Percentiles rank a stretch among this genome's conserved stretches.
Conservation (phyloP, 176 grass and related monocot species). For the Bolboschoenus planiculmis region DNA sequence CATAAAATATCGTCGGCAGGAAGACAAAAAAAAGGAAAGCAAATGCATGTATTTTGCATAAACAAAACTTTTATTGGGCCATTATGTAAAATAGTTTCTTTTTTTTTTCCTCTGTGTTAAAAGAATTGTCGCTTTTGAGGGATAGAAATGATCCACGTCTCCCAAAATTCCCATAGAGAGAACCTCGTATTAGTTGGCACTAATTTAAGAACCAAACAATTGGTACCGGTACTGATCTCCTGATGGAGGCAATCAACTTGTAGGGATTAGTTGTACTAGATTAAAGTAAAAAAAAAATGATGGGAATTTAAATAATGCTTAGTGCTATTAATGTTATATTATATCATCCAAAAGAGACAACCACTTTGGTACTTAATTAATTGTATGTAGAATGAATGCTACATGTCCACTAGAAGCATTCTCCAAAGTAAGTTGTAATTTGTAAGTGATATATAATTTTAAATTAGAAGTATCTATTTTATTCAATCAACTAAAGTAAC, state of each 20-base stretch:
- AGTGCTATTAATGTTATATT: not conserved
- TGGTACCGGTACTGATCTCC: not conserved
- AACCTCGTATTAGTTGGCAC: conserved; percentile 60
- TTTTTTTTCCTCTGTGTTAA: not conserved
- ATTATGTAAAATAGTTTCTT: not conserved
- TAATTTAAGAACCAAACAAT: not conserved
- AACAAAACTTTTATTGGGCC: not conserved
- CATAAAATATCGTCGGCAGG: not conserved
- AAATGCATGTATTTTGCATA: not conserved
- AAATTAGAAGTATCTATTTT: too few species aligned
- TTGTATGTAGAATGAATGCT: not conserved
- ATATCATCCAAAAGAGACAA: conserved; percentile 6
- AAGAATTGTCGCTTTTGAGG: conserved; percentile 39
- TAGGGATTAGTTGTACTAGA: not conserved
- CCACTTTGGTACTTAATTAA: not conserved
- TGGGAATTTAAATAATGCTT: not conserved
- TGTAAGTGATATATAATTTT: not conserved
- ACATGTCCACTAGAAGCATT: not conserved
- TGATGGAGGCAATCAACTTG: not conserved
- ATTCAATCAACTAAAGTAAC: not conserved
- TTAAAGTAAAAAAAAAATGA: not conserved
- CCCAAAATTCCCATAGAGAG: conserved; percentile 10
- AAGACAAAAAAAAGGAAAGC: not conserved
- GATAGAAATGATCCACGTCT: conserved; percentile 48
- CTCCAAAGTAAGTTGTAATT: not conserved